phyloP scores from a whole-genome alignment of 1,139 yeast genomes.

The Petasospora rhodanensis region DNA sequence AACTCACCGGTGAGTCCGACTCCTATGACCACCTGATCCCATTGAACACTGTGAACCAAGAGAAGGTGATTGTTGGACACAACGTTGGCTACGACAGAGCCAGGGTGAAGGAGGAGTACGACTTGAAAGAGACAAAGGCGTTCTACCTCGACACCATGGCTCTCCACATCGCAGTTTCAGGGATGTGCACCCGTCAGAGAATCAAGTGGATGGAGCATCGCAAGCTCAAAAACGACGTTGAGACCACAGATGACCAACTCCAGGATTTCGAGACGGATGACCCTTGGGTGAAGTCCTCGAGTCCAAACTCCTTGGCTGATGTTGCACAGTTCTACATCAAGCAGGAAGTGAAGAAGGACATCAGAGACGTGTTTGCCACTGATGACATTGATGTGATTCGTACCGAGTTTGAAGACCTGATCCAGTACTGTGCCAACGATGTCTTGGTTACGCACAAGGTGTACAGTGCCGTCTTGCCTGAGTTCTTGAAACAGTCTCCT shows the following conservation, averaged over 20 bases:
- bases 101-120: slow-evolving; percentile 78
- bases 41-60: slow-evolving; percentile 43
- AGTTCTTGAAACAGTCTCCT: slow-evolving; percentile 64
- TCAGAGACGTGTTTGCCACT: slow-evolving; percentile 60
- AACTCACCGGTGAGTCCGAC: slow-evolving; percentile 46
- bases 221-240: slow-evolving; percentile 31
- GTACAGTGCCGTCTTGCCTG: slow-evolving; percentile 64
- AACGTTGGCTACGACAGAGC: slow-evolving; percentile 91
- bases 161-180: slow-evolving; percentile 83
- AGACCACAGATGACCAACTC: slow-evolving; percentile 20
- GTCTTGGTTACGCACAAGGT: slow-evolving; percentile 73
- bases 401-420: slow-evolving; percentile 54
- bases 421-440: slow-evolving; percentile 83
- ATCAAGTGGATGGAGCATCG: slow-evolving; percentile 69
- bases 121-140: slow-evolving; percentile 58
- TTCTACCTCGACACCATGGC: slow-evolving; percentile 92
- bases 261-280: slow-evolving; percentile 33
- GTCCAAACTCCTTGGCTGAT: slow-evolving; percentile 76
- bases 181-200: slow-evolving; percentile 90
- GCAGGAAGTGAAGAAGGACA: slow-evolving; percentile 58
- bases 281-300: slow-evolving; percentile 78
- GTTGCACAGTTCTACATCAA: slow-evolving; percentile 81
- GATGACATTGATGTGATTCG: slow-evolving; percentile 50
- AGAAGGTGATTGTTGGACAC: slow-evolving; percentile 77
- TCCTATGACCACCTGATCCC: slow-evolving; percentile 70